Evolutionary conservation across 2,329 filamentous ascomycete species (phyloP).

Genomic region (Sarocladium strictum): DNA sequence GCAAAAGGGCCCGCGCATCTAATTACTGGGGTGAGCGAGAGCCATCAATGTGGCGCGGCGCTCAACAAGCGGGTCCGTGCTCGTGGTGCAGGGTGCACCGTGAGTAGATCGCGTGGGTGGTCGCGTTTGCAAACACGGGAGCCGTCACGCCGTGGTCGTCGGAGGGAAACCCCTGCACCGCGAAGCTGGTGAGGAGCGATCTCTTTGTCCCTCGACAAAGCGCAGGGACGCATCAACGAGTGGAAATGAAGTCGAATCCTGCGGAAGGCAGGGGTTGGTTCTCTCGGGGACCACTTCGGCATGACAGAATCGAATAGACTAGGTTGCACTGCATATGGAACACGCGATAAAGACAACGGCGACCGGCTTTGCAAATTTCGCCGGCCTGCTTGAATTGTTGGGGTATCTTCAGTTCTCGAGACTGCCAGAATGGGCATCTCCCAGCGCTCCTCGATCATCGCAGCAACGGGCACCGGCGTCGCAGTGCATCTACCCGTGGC

Average conservation of each 20-base stretch:
- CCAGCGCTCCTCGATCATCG: background rate
- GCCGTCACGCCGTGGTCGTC: background rate
- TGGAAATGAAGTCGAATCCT: slow-evolving; percentile 7
- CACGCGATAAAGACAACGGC: too few species aligned
- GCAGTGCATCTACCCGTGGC: slow-evolving; percentile 20
- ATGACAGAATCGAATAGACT: background rate
- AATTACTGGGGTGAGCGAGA: background rate
- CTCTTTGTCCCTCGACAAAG: background rate
- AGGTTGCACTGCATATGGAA: background rate
- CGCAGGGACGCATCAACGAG: background rate
- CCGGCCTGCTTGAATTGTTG: too few species aligned
- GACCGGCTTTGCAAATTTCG: background rate
- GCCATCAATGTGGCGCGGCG: background rate
- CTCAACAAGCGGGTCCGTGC: background rate
- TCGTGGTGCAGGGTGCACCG: background rate
- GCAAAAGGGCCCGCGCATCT: background rate
- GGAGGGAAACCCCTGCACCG: background rate
- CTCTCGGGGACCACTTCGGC: background rate
- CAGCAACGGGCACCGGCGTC: slow-evolving; percentile 17
- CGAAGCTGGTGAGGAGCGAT: background rate
- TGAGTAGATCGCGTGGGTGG: too few species aligned
- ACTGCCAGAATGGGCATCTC: background rate
- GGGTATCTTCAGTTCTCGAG: background rate
- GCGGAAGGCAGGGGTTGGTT: background rate
- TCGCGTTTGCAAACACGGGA: background rate